Evolutionary conservation across 139 green algal genomes (phyloP), one percentile per base, ranked within the genome.

Genomic region (Chlamydomonas eustigma): DNA sequence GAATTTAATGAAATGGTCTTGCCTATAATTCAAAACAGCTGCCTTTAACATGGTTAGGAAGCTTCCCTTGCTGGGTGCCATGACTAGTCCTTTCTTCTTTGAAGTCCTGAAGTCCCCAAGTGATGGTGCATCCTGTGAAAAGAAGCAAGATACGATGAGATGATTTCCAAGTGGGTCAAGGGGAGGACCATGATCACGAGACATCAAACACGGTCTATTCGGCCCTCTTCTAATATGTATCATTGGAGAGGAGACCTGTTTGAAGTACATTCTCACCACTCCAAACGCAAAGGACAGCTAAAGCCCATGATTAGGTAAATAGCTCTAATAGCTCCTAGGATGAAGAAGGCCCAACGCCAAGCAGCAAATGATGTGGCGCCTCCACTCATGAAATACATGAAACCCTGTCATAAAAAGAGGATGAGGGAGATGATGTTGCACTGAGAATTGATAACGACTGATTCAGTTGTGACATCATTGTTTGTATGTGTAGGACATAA

Each of bases 371-470:
- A 28, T 28, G 66, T 33, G 33, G 50, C 66, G n/a, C 35, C 32
- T 33, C 35, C 28, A 50, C 5, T 97, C 28, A 98, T 78, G 76
- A 98, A 87, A 34, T 97, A 90, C 1, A 89, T 97, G 39, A 93
- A 81, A 52, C 94, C 94, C 36, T 90, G 93, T 88, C 89, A 94
- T n/a, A n/a, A n/a, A n/a, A n/a, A n/a, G n/a, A n/a, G n/a, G n/a
- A n/a, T n/a, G n/a, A n/a, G n/a, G n/a, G n/a, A n/a, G n/a, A n/a
- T n/a, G n/a, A n/a, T n/a, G n/a, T n/a, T n/a, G n/a, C n/a, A n/a
- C n/a, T n/a, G n/a, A n/a, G n/a, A n/a, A n/a, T n/a, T n/a, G n/a
- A n/a, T n/a, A n/a, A n/a, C n/a, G n/a, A n/a, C n/a, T n/a, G n/a
- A n/a, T n/a, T n/a, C n/a, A n/a, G n/a, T n/a, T n/a, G n/a, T n/a